phyloP scores from a whole-genome alignment of 192 early-diverging fungal genomes.

The Coemansia reversa region DNA sequence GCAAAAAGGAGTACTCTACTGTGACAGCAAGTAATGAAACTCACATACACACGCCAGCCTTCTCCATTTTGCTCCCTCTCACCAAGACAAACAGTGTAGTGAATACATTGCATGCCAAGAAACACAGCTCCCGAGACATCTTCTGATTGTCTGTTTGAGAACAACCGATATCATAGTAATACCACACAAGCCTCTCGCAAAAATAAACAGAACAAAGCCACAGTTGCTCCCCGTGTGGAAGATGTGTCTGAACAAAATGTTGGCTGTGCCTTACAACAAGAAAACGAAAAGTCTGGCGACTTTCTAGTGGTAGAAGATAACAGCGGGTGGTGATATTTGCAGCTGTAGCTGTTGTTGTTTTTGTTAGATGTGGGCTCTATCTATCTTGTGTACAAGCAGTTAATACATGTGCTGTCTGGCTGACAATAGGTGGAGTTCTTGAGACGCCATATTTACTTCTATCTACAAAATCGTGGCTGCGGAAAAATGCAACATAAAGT shows the following conservation, averaged over 20 bases:
- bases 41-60: background rate
- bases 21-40: background rate
- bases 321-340: background rate
- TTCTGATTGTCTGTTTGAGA: slow-evolving; percentile 16
- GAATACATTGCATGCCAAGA: slow-evolving; percentile 1
- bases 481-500: background rate
- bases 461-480: background rate
- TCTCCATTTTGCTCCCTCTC: background rate
- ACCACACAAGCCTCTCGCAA: background rate
- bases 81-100: slow-evolving; percentile 1
- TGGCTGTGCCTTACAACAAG: background rate
- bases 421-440: background rate
- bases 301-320: background rate
- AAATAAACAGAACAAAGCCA: background rate
- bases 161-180: background rate
- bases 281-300: background rate
- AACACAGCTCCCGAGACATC: background rate
- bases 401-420: background rate
- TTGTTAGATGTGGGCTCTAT: background rate
- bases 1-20: slow-evolving; percentile 1
- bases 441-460: background rate
- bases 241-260: background rate
- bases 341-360: background rate
- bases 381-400: background rate
- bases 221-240: background rate